These are phyloP conservation scores for Vararia minispora DNA, from an alignment of 768 basidiomycete genomes.

Conservation along the genomic window DNA sequence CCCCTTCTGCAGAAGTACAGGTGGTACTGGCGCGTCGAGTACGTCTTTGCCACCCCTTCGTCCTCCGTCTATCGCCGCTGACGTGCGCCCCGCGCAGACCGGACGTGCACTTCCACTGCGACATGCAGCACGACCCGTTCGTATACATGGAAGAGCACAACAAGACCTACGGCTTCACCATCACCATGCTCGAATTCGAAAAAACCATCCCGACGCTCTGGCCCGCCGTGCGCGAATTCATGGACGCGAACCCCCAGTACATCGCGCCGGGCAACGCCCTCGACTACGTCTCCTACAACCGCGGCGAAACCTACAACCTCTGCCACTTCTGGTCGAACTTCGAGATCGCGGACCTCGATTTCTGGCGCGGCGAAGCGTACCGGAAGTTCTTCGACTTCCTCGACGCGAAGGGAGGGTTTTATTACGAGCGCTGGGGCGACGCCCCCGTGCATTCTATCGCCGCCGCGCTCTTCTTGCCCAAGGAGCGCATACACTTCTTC, in stretches of 20 bases:
- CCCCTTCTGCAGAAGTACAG: conserved; percentile 52
- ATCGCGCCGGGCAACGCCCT: conserved; percentile 47
- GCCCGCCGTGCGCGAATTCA: conserved; percentile 49
- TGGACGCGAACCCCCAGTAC: conserved; percentile 40
- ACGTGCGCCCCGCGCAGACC: conserved; percentile 30
- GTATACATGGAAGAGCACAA: conserved; percentile 41
- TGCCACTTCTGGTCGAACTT: conserved; percentile 67
- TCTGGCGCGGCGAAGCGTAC: conserved; percentile 82
- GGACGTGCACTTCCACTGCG: conserved; percentile 67
- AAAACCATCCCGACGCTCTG: conserved; percentile 57
- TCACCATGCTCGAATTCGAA: conserved; percentile 52
- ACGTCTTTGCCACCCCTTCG: conserved; percentile 5
- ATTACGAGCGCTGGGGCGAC: conserved; percentile 59
- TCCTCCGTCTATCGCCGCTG: not conserved
- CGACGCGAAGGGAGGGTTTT: conserved; percentile 79
- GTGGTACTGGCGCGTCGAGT: conserved; percentile 77
- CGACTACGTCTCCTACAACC: conserved; percentile 55
- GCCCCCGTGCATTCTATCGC: conserved; percentile 40
- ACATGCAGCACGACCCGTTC: conserved; percentile 53
- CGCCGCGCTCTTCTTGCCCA: conserved; percentile 33
- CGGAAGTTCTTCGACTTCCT: conserved; percentile 73
- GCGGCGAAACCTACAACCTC: conserved; percentile 49
- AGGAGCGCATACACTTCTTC: conserved; percentile 63
- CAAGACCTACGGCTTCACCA: conserved; percentile 52
- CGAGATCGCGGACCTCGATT: conserved; percentile 80